Base-by-base conservation (phyloP, 2,329 filamentous ascomycete genomes). In the Fusarium nygamai region DNA sequence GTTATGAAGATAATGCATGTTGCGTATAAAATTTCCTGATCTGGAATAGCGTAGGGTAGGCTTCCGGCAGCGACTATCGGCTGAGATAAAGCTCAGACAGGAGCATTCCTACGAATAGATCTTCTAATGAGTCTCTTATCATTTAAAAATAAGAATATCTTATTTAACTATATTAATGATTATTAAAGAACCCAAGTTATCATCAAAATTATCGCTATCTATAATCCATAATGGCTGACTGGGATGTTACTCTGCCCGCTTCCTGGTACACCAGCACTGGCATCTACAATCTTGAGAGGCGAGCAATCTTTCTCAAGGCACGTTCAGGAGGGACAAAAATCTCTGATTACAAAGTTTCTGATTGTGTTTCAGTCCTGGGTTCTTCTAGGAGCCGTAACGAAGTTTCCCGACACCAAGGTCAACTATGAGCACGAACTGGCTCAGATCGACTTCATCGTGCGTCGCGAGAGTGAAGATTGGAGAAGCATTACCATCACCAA, bases 301-400 rank as follows among this genome's bases (percentile, higher is more conserved):
- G 44, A 19, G 54, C 54, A 10, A 61, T 64, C 4, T 64, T 64
- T 31, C 48, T 61, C 14, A 61, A 61, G 9, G 61, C 20, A 50
- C 4, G 39, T 20, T 4, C 2, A 17, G 8, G 3, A 27, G 2
- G 6, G 1, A 8, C 1, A 5, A 3, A 4, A 1, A 6, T 24
- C 17, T 24, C 4, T 12, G 0, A 8, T 1, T 3, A 16, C 4
- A 3, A 5, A 4, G 3, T 5, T 16, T 0, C 31, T 50, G 11
- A 36, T 22, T 1, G 4, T 9, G 11, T 19, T 2, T 1, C 12
- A 64, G 61, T 64, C 61, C 11, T 64, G 54, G 61, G 34, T 64
- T 36, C 34, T 64, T 20, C 36, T 64, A 6, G 61, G 61, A 29
- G 29, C 61, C 20, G 29, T 64, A 22, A 61, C 54, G 3, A 64